A percentile compares a stretch with the other conserved stretches of the same genome.
phyloP scores from a whole-genome alignment of 192 early-diverging fungal species.

The Linnemannia hyalina region DNA sequence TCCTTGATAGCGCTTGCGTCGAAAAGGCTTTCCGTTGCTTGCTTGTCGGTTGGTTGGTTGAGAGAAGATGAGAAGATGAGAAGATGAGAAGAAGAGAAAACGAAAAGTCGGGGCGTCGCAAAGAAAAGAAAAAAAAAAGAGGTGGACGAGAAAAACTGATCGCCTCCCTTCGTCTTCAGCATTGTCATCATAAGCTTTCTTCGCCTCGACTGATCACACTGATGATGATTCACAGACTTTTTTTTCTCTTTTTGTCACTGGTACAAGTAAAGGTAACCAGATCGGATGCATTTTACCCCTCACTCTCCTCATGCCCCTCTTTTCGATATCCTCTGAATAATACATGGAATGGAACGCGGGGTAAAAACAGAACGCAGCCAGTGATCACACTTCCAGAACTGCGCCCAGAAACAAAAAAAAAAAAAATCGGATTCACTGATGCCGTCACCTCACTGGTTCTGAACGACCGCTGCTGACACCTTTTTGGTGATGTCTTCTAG shows the following conservation, averaged over 20 bases:
- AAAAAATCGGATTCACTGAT: background rate
- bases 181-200: background rate
- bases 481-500: too few species aligned
- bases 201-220: background rate
- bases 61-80: too few species aligned
- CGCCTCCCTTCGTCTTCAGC: background rate
- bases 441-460: background rate
- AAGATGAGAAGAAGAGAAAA: too few species aligned
- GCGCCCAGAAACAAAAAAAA: background rate
- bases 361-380: background rate
- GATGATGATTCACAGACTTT: background rate
- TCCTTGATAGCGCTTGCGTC: too few species aligned
- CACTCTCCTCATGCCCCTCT: background rate
- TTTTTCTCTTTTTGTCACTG: background rate
- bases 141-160: background rate
- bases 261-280: background rate
- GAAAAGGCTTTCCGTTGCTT: too few species aligned
- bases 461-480: too few species aligned
- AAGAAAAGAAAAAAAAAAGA: background rate
- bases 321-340: background rate
- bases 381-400: background rate
- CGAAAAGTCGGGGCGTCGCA: too few species aligned
- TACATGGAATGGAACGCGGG: background rate
- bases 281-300: background rate
- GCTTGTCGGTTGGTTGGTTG: too few species aligned